Base-by-base conservation (phyloP, 2,329 filamentous ascomycete genomes). In the Diaporthe helianthi region DNA sequence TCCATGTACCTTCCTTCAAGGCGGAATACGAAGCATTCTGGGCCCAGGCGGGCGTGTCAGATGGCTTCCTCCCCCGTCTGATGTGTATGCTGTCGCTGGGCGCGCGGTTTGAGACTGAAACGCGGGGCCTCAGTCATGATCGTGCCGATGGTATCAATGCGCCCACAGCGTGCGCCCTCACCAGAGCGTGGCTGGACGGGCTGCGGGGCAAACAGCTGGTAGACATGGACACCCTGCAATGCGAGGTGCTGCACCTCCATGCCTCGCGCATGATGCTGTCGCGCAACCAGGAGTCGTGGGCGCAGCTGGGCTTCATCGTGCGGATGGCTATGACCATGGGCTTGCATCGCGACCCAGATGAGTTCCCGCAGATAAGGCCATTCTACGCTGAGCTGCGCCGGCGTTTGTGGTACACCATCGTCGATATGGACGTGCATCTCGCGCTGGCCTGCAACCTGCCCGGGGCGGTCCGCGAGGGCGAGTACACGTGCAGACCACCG, bases 311-410 rank as follows among this genome's bases (percentile, higher is more conserved):
- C 6, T 81, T 83, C 65, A 83, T 88, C 51, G 82, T 87, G 6
- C 83, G 86, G 19, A 85, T 86, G 79, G 86, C 85, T 36, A 88
- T 88, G 85, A 85, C 83, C 3, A 87, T 88, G 85, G 86, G 86
- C 3, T 78, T 88, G 55, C 86, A 88, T 72, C 82, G 86, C 4
- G 86, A 88, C 65, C 85, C 86, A 3, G 83, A 83, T 17, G 86
- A 88, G 72, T 87, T 85, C 67, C 78, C 80, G 4, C 81, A 83
- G 36, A 83, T 88, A 64, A 79, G 80, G 6, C 79, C 84, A 0
- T 88, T 86, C 73, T 80, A 83, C 53, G 83, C 82, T n/a, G 86
- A 88, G 75, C 80, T 84, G 71, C 79, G 86, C 41, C 80, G 86
- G n/a, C 81, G 84, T 69, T 75, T 88, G 29, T 88, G 86, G 86